Evolutionary conservation across 176 grass and related monocot species (phyloP).

Genomic region (Bromus sterilis): DNA sequence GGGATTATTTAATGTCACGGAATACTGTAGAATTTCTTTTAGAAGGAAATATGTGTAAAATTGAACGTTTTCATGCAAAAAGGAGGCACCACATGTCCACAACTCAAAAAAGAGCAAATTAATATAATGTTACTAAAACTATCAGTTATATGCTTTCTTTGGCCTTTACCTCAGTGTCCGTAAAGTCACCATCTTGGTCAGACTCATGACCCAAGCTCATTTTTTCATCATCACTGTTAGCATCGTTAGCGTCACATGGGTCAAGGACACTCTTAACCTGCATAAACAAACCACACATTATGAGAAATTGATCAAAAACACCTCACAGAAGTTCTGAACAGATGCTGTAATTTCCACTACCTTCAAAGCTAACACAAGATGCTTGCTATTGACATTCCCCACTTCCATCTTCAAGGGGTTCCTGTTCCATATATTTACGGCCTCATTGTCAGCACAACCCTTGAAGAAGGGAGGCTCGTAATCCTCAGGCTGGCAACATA

Average conservation of each 20-base stretch:
- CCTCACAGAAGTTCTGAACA: neutral
- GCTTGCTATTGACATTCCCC: conserved; percentile 96
- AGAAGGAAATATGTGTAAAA: neutral
- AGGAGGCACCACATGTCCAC: neutral
- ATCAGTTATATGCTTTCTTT: neutral
- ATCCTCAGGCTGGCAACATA: conserved; percentile 72
- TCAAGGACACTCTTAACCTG: conserved; percentile 98
- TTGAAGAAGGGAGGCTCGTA: conserved; percentile 97
- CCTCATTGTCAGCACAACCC: conserved; percentile 69
- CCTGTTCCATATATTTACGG: conserved; percentile 81
- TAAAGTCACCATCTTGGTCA: conserved; percentile 54
- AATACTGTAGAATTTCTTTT: neutral
- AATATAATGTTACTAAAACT: neutral
- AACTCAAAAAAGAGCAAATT: conserved; percentile 3
- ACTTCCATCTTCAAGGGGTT: conserved; percentile 96
- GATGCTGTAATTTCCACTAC: conserved; percentile 28
- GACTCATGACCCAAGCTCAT: conserved; percentile 64
- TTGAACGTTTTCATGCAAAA: neutral
- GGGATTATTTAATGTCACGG: conserved; percentile 4
- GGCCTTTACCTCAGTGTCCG: conserved; percentile 79
- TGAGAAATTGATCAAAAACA: conserved; percentile 23
- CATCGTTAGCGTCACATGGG: conserved; percentile 80
- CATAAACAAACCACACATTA: conserved; percentile 28
- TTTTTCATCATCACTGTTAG: conserved; percentile 54
- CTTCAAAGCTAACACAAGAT: conserved; percentile 89